Conservation (phyloP, 2,329 filamentous ascomycete species). For the Sordariomycetes sp. region DNA sequence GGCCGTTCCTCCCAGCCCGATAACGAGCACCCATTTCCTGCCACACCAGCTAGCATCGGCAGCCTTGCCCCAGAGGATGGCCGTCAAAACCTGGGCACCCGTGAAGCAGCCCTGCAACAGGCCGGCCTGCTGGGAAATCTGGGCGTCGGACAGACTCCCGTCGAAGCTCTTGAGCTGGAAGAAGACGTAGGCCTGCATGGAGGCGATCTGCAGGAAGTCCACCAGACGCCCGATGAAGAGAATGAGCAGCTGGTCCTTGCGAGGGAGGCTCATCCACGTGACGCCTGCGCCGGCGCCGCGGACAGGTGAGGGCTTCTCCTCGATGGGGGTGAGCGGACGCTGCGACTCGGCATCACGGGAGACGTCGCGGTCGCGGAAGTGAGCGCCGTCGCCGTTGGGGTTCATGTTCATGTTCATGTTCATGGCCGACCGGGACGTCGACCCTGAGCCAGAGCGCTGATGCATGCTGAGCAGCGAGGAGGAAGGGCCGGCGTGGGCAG, state of each 20-base stretch:
- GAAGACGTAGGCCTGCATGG: conserved; percentile 62
- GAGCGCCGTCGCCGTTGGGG: not conserved
- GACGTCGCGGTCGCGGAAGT: not conserved
- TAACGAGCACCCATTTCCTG: conserved; percentile 60
- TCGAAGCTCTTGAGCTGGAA: conserved; percentile 64
- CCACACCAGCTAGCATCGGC: conserved; percentile 51
- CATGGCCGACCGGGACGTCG: not conserved
- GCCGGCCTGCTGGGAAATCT: conserved; percentile 60
- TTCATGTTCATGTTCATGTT: too few species aligned
- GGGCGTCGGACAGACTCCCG: conserved; percentile 38
- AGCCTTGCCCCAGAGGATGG: conserved; percentile 63
- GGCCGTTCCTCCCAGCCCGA: conserved; percentile 59
- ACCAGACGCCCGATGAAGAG: conserved; percentile 70
- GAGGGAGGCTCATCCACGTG: conserved; percentile 61
- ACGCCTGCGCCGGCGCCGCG: conserved; percentile 6
- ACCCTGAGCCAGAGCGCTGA: not conserved
- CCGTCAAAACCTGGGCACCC: conserved; percentile 63
- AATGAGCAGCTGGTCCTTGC: conserved; percentile 69
- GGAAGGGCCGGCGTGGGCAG: not conserved
- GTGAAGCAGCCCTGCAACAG: conserved; percentile 65
- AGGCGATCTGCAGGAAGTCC: conserved; percentile 65
- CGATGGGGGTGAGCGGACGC: conserved; percentile 4
- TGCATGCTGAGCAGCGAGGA: not conserved
- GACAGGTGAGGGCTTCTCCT: conserved; percentile 4
- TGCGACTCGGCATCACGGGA: conserved; percentile 5